These are phyloP conservation scores for Colletotrichum musicola DNA, from an alignment of 2,329 filamentous ascomycete species.

Conservation along the genomic window DNA sequence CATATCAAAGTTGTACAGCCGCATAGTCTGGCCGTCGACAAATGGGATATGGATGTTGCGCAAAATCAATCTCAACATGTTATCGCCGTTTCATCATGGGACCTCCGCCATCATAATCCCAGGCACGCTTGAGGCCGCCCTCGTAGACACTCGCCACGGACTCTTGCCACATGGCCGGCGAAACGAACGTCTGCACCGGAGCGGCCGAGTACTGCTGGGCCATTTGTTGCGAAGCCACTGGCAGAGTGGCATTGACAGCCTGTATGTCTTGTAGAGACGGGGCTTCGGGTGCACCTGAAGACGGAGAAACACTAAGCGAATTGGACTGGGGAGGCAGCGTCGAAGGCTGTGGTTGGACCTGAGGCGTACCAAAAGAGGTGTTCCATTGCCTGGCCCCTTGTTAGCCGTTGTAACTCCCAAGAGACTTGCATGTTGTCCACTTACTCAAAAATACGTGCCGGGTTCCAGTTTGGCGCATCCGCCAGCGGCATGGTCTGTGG, in stretches of 20 bases:
- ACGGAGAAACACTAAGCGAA: slow-evolving; percentile 65
- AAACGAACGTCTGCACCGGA: slow-evolving; percentile 71
- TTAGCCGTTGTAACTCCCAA: slow-evolving; percentile 32
- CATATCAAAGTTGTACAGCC: slow-evolving; percentile 1
- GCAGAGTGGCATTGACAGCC: slow-evolving; percentile 59
- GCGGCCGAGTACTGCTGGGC: slow-evolving; percentile 65
- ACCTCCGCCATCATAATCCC: slow-evolving; percentile 65
- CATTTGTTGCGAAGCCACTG: slow-evolving; percentile 59
- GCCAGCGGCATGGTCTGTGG: slow-evolving; percentile 69
- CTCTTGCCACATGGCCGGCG: slow-evolving; percentile 80
- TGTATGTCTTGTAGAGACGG: slow-evolving; percentile 67
- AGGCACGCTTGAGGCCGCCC: slow-evolving; percentile 71
- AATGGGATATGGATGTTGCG: slow-evolving; percentile 3
- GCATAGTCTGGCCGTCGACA: neutral
- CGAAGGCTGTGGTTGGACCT: slow-evolving; percentile 57
- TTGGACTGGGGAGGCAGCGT: slow-evolving; percentile 60
- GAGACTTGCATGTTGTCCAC: slow-evolving; percentile 50
- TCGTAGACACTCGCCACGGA: slow-evolving; percentile 78
- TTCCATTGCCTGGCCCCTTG: slow-evolving; percentile 83
- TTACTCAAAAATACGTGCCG: slow-evolving; percentile 90
- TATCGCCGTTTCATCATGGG: slow-evolving; percentile 45
- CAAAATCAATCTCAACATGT: slow-evolving; percentile 14
- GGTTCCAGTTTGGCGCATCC: slow-evolving; percentile 82
- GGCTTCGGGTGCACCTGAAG: slow-evolving; percentile 67
- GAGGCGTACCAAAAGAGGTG: slow-evolving; percentile 86